phyloP scores from a whole-genome alignment of 192 early-diverging fungal species.

The Coemansia javaensis region DNA sequence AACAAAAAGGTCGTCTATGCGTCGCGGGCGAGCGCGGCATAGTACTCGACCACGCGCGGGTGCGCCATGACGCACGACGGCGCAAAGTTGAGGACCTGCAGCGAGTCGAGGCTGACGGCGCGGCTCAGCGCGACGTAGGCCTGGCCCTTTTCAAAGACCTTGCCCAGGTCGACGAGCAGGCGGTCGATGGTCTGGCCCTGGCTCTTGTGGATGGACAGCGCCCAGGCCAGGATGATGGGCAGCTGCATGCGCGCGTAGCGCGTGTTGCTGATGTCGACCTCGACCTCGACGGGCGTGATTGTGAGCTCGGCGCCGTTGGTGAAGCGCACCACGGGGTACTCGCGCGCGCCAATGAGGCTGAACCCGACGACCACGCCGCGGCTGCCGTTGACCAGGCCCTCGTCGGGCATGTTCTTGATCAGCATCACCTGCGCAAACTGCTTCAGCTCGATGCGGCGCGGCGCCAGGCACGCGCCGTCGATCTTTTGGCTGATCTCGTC shows the following conservation, averaged over 20 bases:
- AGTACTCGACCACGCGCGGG: conserved; percentile 65
- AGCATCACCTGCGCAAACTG: conserved; percentile 82
- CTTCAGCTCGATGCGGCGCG: conserved; percentile 63
- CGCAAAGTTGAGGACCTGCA: conserved; percentile 70
- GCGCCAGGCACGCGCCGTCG: conserved; percentile 39
- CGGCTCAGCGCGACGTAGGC: conserved; percentile 83
- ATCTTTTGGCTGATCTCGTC: conserved; percentile 30
- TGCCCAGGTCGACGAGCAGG: conserved; percentile 67
- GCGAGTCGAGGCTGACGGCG: conserved; percentile 61
- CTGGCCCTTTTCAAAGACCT: conserved; percentile 78
- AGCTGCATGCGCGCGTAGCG: conserved; percentile 52
- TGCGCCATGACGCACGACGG: conserved; percentile 66
- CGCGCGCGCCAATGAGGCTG: conserved; percentile 15
- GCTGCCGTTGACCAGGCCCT: conserved; percentile 73
- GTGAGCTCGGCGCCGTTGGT: conserved; percentile 46
- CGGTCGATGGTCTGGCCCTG: conserved; percentile 83
- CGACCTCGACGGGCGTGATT: conserved; percentile 53
- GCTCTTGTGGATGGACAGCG: conserved; percentile 81
- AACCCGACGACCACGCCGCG: conserved; percentile 58
- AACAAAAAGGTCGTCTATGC: neutral
- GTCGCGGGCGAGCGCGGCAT: conserved; percentile 47
- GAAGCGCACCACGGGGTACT: conserved; percentile 48
- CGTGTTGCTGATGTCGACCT: conserved; percentile 48
- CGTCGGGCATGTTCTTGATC: conserved; percentile 64
- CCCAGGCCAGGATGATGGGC: conserved; percentile 80